Percentiles rank a stretch among this genome's conserved stretches.
Evolutionary conservation across 805 yeast genomes (phyloP).

Genomic region (Yarrowia deformans): DNA sequence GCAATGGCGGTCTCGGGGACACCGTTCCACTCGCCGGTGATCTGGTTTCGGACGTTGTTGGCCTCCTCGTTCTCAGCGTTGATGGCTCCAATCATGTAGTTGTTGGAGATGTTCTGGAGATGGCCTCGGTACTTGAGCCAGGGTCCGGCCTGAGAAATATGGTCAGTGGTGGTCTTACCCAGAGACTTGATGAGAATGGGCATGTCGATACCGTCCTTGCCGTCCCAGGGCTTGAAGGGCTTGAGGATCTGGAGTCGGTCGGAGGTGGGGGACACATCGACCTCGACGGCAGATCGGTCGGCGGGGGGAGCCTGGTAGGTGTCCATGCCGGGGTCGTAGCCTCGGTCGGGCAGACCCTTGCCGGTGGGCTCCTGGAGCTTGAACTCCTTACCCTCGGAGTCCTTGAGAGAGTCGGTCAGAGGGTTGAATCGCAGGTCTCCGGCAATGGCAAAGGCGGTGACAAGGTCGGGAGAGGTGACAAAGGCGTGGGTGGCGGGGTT

Average conservation of each 20-base stretch:
- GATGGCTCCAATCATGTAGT: conserved; percentile 99
- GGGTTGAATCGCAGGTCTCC: conserved; percentile 98
- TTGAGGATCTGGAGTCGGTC: conserved; percentile 95
- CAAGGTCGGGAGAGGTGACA: conserved; percentile 96
- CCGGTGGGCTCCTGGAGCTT: conserved; percentile 87
- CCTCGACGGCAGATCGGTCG: conserved; percentile 77
- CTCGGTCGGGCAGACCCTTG: conserved; percentile 85
- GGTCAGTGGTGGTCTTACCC: conserved; percentile 99
- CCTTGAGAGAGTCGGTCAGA: conserved; percentile 85
- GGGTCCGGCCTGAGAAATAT: conserved; percentile 99
- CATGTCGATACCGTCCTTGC: conserved; percentile 86
- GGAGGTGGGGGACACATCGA: conserved; percentile 83
- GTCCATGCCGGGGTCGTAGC: conserved; percentile 92
- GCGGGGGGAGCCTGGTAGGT: conserved; percentile 97
- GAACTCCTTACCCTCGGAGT: conserved; percentile 89
- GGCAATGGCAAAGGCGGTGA: conserved; percentile 92
- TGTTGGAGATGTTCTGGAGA: conserved; percentile 96
- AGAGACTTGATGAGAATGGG: conserved; percentile 95
- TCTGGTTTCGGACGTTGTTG: conserved; percentile 85
- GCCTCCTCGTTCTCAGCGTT: conserved; percentile 96
- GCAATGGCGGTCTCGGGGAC: conserved; percentile 93
- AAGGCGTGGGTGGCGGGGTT: conserved; percentile 97
- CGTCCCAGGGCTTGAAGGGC: conserved; percentile 96
- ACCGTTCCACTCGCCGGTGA: conserved; percentile 91
- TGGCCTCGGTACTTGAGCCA: conserved; percentile 99